phyloP scores from a whole-genome alignment of 1,139 yeast species.

The Candida pseudoviswanathii region DNA sequence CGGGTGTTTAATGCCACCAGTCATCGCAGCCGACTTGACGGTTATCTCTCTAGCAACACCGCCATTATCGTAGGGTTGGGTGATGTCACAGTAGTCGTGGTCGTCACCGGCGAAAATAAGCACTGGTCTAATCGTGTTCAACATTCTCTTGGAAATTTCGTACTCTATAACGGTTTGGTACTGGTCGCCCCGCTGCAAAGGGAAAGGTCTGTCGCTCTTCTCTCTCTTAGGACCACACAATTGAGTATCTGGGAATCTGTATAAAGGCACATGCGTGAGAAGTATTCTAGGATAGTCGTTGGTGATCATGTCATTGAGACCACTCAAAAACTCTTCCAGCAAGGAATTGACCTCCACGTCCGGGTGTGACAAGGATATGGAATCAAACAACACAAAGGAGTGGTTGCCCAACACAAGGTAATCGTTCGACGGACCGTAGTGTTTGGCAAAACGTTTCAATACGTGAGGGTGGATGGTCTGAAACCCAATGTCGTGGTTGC shows the following conservation, averaged over 20 bases:
- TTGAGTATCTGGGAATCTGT: constrained; percentile 32
- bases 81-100: constrained; percentile 88
- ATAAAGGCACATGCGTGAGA: constrained; percentile 57
- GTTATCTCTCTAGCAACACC: constrained; percentile 70
- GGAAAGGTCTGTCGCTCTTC: constrained; percentile 54
- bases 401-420: constrained; percentile 68
- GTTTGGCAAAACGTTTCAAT: constrained; percentile 61
- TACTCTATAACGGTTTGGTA: constrained; percentile 57
- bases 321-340: constrained; percentile 28
- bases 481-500: constrained; percentile 95
- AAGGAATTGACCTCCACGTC: constrained; percentile 27
- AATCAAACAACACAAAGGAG: constrained; percentile 73
- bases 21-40: constrained; percentile 88
- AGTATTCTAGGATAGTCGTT: constrained; percentile 62
- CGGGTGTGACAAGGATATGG: constrained; percentile 68
- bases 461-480: constrained; percentile 63
- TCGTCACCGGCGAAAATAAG: constrained; percentile 90
- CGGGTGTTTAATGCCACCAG: constrained; percentile 83
- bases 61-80: constrained; percentile 49
- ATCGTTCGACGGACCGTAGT: constrained; percentile 71
- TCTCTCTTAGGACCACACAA: constrained; percentile 53
- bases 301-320: constrained; percentile 21
- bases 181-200: constrained; percentile 66
- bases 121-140: constrained; percentile 60
- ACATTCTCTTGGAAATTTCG: constrained; percentile 56